phyloP scores from a whole-genome alignment of 768 basidiomycete genomes.

The Kwoniella sp. region DNA sequence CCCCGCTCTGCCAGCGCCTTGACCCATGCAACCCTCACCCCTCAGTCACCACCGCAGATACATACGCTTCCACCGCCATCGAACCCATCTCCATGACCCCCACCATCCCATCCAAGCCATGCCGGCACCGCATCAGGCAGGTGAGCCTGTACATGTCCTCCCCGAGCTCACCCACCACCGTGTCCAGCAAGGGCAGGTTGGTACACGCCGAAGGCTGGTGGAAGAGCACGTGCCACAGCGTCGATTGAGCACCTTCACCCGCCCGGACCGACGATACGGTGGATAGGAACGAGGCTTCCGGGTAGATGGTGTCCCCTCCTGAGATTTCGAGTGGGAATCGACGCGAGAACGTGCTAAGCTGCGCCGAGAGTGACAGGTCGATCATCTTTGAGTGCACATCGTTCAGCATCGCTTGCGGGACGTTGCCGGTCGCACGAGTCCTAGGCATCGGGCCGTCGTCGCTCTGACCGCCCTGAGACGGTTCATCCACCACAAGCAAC shows the following conservation, averaged over 20 bases:
- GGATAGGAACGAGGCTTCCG: constrained; percentile 9
- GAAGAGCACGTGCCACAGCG: constrained; percentile 3
- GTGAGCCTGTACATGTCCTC: constrained; percentile 12
- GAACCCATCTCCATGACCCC: not conserved
- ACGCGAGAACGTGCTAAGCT: not conserved
- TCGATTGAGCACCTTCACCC: not conserved
- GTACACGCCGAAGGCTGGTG: not conserved
- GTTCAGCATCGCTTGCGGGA: constrained; percentile 14
- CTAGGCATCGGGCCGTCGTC: not conserved
- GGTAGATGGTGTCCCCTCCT: constrained; percentile 2
- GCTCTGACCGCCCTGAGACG: not conserved
- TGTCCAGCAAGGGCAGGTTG: not conserved
- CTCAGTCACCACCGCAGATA: no score
- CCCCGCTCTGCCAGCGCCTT: no score
- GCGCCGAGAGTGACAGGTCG: constrained; percentile 19
- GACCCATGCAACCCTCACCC: no score
- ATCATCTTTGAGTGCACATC: constrained; percentile 25
- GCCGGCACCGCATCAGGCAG: not conserved
- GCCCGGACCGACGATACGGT: not conserved
- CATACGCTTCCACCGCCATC: no score
- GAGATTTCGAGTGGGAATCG: constrained; percentile 5
- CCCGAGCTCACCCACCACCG: constrained; percentile 1
- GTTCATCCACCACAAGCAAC: constrained; percentile 7
- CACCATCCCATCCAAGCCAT: not conserved
- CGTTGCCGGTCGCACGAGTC: constrained; percentile 10